A percentile compares a stretch with the other conserved stretches of the same genome.
Conservation (phyloP, 2,329 filamentous ascomycete genomes). For the Teratosphaeriaceae sp. region DNA sequence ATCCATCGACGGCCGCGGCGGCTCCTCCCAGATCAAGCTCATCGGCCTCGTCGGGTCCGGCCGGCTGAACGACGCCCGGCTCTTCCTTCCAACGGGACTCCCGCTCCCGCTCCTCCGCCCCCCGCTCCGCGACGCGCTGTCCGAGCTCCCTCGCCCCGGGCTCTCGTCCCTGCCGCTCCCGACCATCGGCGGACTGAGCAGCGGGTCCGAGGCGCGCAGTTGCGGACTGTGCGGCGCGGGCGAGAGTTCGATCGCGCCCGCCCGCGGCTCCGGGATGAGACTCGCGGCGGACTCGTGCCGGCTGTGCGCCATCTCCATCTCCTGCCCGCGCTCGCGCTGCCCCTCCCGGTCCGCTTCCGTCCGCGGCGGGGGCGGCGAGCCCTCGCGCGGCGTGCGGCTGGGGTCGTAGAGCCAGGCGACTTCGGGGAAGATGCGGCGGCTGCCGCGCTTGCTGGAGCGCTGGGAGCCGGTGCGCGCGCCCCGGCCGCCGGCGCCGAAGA, state of each 20-base stretch:
- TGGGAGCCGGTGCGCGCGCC: neutral
- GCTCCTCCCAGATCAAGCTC: conserved; percentile 7
- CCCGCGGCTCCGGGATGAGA: conserved; percentile 4
- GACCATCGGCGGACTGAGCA: neutral
- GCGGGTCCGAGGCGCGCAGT: neutral
- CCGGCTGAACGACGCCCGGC: neutral
- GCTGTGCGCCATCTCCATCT: neutral
- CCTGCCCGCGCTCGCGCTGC: neutral
- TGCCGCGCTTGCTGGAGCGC: conserved; percentile 4
- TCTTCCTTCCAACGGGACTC: conserved; percentile 2
- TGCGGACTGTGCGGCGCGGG: neutral
- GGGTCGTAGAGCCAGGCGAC: conserved; percentile 15
- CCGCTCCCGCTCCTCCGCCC: neutral
- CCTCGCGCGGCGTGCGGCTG: neutral
- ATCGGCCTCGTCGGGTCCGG: conserved; percentile 7
- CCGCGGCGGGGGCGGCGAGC: neutral
- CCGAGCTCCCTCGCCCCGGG: neutral
- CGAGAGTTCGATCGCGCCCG: conserved; percentile 1
- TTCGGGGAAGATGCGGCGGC: conserved; percentile 10
- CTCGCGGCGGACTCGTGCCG: neutral
- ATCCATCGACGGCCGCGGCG: neutral
- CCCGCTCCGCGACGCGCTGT: neutral
- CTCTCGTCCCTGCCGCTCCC: neutral
- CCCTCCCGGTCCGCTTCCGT: neutral
- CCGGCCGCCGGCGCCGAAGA: neutral